phyloP scores from a whole-genome alignment of 2,329 filamentous ascomycete species.

The Chaetomiaceae sp. region DNA sequence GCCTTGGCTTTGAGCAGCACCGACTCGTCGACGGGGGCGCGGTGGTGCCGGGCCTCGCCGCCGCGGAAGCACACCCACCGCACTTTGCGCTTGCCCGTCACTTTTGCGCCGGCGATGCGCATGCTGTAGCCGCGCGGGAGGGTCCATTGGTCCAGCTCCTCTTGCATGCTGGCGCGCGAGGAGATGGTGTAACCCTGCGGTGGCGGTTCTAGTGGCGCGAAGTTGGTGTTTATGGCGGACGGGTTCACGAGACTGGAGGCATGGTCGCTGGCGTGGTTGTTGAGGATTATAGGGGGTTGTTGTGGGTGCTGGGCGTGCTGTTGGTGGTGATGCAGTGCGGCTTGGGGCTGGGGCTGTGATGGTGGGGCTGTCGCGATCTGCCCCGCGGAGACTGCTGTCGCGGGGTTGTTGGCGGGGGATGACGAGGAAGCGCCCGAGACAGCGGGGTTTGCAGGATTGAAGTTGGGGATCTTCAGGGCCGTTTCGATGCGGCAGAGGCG shows the following conservation, averaged over 20 bases:
- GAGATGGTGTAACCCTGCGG: slow-evolving; percentile 34
- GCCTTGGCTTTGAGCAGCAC: slow-evolving; percentile 27
- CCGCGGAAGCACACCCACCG: slow-evolving; percentile 38
- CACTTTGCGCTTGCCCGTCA: slow-evolving; percentile 36
- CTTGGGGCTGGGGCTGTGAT: background rate
- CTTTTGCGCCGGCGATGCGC: slow-evolving; percentile 37
- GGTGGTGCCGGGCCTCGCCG: slow-evolving; percentile 34
- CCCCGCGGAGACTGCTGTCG: slow-evolving; percentile 7
- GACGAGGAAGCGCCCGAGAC: slow-evolving; percentile 5
- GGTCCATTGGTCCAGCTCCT: slow-evolving; percentile 36
- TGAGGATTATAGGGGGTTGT: background rate
- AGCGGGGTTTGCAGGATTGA: background rate
- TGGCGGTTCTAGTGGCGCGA: slow-evolving; percentile 31
- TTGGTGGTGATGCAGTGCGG: background rate
- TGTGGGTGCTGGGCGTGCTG: too few relatives aligned
- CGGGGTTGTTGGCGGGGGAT: slow-evolving; percentile 6
- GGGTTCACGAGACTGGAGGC: slow-evolving; percentile 25
- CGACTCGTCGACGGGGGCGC: slow-evolving; percentile 24
- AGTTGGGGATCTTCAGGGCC: slow-evolving; percentile 19
- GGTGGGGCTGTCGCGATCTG: slow-evolving; percentile 3
- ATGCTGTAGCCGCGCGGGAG: slow-evolving; percentile 37
- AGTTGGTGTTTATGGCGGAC: slow-evolving; percentile 7
- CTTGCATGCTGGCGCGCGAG: slow-evolving; percentile 34
- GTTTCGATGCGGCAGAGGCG: slow-evolving; percentile 31
- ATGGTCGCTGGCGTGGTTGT: slow-evolving; percentile 1